phyloP scores from a whole-genome alignment of 495 filamentous ascomycete species.

The Hypomontagnella submonticulosa region DNA sequence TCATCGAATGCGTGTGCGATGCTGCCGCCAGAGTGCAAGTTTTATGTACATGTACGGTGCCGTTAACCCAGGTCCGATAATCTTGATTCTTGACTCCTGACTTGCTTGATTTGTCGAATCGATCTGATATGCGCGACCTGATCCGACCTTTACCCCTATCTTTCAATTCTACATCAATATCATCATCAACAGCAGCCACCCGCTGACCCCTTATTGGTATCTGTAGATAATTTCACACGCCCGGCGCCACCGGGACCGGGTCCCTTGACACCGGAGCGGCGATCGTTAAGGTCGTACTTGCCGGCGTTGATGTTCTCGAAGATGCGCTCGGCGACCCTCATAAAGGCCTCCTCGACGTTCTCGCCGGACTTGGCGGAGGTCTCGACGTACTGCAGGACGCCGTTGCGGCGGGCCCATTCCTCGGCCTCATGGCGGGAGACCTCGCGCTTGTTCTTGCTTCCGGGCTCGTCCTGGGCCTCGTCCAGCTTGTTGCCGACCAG shows the following conservation, averaged over 20 bases:
- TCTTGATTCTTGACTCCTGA: background rate
- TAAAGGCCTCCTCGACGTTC: conserved; percentile 90
- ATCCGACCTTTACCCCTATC: conserved; percentile 2
- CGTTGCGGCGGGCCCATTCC: conserved; percentile 85
- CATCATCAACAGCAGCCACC: conserved; percentile 46
- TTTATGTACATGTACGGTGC: conserved; percentile 37
- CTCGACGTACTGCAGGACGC: conserved; percentile 89
- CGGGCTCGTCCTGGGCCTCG: conserved; percentile 65
- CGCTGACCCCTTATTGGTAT: conserved; percentile 45
- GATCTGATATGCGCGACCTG: background rate
- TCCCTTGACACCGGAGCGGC: conserved; percentile 89
- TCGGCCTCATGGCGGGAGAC: conserved; percentile 83
- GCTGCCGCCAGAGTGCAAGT: conserved; percentile 19
- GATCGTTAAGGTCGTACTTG: conserved; percentile 92
- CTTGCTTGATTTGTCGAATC: background rate
- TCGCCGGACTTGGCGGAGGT: conserved; percentile 95
- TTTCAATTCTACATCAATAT: too few species aligned
- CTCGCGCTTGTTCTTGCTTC: conserved; percentile 70
- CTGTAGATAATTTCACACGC: conserved; percentile 54
- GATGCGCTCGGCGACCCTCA: conserved; percentile 91
- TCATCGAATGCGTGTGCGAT: conserved; percentile 44
- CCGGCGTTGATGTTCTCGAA: conserved; percentile 95
- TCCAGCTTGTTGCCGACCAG: conserved; percentile 96
- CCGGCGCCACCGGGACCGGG: conserved; percentile 63
- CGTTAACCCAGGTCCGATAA: conserved; percentile 9